Percentiles rank a stretch among this genome's conserved stretches.
Evolutionary conservation across 2,329 filamentous ascomycete genomes (phyloP).

Genomic region (Acrocalymma vagum): DNA sequence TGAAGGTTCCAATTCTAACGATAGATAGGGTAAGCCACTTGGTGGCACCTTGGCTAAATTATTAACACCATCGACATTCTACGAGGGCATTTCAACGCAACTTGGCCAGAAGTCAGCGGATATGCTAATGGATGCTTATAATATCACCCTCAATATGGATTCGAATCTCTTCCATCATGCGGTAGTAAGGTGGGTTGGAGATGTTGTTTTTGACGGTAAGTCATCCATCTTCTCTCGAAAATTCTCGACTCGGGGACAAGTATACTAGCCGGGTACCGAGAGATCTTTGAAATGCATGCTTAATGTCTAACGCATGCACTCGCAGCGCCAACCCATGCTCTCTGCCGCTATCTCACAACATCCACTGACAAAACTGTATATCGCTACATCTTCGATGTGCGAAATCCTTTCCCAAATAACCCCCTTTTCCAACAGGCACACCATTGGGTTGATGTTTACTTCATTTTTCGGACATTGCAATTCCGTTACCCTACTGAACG

Average conservation of each 20-base stretch:
- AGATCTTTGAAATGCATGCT: too few species aligned
- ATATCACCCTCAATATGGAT: slow-evolving; percentile 39
- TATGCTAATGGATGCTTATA: slow-evolving; percentile 46
- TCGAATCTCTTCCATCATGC: slow-evolving; percentile 49
- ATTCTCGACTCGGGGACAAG: too few species aligned
- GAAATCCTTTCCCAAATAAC: slow-evolving; percentile 33
- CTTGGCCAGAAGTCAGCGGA: slow-evolving; percentile 16
- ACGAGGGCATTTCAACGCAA: slow-evolving; percentile 22
- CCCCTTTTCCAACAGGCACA: slow-evolving; percentile 29
- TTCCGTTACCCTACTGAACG: slow-evolving; percentile 23
- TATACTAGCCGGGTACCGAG: too few species aligned
- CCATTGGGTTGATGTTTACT: slow-evolving; percentile 40
- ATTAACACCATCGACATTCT: slow-evolving; percentile 30
- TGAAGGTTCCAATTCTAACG: too few species aligned
- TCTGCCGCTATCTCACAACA: slow-evolving; percentile 16
- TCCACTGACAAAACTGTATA: slow-evolving; percentile 25
- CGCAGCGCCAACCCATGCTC: slow-evolving; percentile 24
- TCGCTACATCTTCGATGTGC: slow-evolving; percentile 35
- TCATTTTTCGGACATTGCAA: slow-evolving; percentile 31
- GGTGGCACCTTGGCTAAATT: not conserved
- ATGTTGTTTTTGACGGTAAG: slow-evolving; percentile 54
- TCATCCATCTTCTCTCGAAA: not conserved
- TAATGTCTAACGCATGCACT: not conserved
- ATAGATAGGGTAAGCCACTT: too few species aligned
- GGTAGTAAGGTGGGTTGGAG: slow-evolving; percentile 51